A percentile compares a stretch with the other conserved stretches of the same genome.
These are phyloP conservation scores for Alternaria tenuissima DNA, from an alignment of 2,329 filamentous ascomycete genomes.

Conservation along the genomic window DNA sequence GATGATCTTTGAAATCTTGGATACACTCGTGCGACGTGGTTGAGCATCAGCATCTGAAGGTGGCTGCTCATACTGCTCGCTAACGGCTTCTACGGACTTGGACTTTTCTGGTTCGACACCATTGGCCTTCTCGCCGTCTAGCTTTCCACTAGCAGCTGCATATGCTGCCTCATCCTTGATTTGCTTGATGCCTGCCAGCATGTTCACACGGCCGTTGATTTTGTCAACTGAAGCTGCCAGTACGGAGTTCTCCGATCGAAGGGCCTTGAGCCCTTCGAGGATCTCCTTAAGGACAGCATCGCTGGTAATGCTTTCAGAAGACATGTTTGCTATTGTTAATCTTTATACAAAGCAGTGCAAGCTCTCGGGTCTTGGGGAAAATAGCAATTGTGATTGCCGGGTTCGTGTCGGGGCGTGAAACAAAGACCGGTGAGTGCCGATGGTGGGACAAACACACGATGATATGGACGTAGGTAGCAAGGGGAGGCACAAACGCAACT, in stretches of 20 bases:
- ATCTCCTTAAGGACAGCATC: conserved; percentile 62
- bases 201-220: conserved; percentile 69
- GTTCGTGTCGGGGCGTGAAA: conserved; percentile 16
- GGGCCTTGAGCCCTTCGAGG: conserved; percentile 61
- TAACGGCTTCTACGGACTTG: conserved; percentile 50
- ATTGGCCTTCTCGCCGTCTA: conserved; percentile 39
- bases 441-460: conserved; percentile 8
- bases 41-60: conserved; percentile 42
- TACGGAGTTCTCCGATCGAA: conserved; percentile 64
- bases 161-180: conserved; percentile 59
- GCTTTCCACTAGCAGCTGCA: conserved; percentile 32
- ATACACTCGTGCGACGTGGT: conserved; percentile 53
- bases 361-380: neutral
- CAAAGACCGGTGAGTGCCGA: conserved; percentile 22
- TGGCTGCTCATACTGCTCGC: conserved; percentile 51
- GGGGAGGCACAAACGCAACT: conserved; percentile 20
- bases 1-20: conserved; percentile 68
- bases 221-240: conserved; percentile 66
- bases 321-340: conserved; percentile 33
- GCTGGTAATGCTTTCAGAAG: conserved; percentile 39
- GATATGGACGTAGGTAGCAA: conserved; percentile 6
- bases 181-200: conserved; percentile 66
- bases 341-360: conserved; percentile 1
- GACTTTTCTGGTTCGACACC: conserved; percentile 45
- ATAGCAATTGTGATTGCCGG: conserved; percentile 6